Conservation (phyloP, 2,329 filamentous ascomycete genomes). For the Diaporthe humulicola region DNA sequence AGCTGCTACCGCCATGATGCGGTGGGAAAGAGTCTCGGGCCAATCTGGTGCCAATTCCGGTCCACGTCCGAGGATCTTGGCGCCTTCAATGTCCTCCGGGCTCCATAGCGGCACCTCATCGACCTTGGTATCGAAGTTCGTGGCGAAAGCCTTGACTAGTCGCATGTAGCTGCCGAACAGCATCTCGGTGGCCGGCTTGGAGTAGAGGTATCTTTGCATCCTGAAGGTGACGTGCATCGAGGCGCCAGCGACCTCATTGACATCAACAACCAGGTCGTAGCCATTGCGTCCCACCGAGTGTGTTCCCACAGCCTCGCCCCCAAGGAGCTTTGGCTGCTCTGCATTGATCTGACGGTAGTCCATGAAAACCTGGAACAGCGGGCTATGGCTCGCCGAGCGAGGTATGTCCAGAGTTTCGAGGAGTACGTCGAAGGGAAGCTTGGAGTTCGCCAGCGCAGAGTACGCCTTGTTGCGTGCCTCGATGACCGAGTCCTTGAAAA, state of each 20-base stretch:
- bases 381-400: conserved; percentile 54
- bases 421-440: conserved; percentile 63
- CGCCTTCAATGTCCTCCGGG: conserved; percentile 24
- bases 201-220: conserved; percentile 51
- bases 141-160: conserved; percentile 29
- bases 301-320: conserved; percentile 37
- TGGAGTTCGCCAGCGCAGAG: conserved; percentile 56
- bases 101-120: conserved; percentile 41
- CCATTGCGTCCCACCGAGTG: conserved; percentile 36
- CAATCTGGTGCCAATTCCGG: conserved; percentile 46
- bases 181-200: conserved; percentile 5
- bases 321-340: conserved; percentile 41
- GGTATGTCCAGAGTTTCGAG: conserved; percentile 57
- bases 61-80: conserved; percentile 29
- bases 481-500: conserved; percentile 49
- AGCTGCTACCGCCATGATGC: conserved; percentile 51
- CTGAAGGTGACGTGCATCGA: conserved; percentile 43
- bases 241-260: conserved; percentile 49
- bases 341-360: conserved; percentile 48
- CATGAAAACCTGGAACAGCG: conserved; percentile 62
- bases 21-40: conserved; percentile 51
- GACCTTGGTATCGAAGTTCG: conserved; percentile 32
- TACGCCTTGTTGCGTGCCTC: conserved; percentile 45
- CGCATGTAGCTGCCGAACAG: conserved; percentile 43
- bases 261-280: conserved; percentile 53